phyloP scores from a whole-genome alignment of 805 yeast species.

The Clavispora vitiphila region DNA sequence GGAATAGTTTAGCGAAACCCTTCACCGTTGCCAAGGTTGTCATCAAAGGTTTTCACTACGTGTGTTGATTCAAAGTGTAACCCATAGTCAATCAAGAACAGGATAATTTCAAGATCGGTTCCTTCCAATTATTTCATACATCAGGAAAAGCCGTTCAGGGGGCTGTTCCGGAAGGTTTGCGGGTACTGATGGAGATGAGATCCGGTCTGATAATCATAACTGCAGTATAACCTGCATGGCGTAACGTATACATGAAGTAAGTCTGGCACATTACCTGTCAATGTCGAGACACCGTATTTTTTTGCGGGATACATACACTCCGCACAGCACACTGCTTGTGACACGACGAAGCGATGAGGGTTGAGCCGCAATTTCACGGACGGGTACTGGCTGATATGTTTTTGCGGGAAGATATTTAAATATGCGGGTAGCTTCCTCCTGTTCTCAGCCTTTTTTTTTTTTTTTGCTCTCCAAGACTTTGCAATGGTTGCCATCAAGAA shows the following conservation, averaged over 20 bases:
- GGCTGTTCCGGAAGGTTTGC: too few relatives aligned
- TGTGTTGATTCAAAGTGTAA: too few relatives aligned
- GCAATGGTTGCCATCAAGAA: conserved; percentile 12
- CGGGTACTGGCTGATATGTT: neutral
- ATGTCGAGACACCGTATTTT: neutral
- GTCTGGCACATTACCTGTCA: neutral
- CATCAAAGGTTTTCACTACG: too few relatives aligned
- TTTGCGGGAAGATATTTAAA: neutral
- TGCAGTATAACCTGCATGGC: neutral
- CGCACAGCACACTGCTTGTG: neutral
- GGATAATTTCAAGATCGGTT: too few relatives aligned
- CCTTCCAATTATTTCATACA: too few relatives aligned
- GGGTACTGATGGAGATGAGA: neutral
- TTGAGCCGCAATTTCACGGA: neutral
- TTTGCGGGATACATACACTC: neutral
- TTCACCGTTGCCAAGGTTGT: neutral
- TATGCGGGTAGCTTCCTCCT: neutral
- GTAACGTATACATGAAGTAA: neutral
- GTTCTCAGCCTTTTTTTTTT: neutral
- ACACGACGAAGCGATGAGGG: neutral
- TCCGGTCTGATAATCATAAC: conserved; percentile 1
- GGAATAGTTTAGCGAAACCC: neutral
- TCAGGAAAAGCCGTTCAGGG: too few relatives aligned
- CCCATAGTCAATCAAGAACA: too few relatives aligned
- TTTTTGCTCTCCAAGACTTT: neutral